Percentiles rank a stretch among this genome's conserved stretches.
Evolutionary conservation across 176 grass and related monocot genomes (phyloP).

Genomic region (Echinochloa phyllopogon): DNA sequence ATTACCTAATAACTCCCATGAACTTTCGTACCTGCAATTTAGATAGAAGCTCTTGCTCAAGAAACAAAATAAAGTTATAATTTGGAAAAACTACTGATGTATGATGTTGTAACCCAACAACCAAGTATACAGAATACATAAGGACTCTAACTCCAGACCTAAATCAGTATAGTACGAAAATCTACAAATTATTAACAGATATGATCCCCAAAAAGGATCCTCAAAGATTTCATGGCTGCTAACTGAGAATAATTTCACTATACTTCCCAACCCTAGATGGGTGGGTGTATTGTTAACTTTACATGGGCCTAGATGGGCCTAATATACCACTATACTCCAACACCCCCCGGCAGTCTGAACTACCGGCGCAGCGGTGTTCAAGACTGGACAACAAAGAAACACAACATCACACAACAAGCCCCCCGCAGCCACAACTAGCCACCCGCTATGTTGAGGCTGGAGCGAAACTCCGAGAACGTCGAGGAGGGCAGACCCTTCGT

Average conservation of each 20-base stretch:
- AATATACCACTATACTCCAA: not conserved
- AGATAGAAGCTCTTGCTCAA: slow-evolving; percentile 9
- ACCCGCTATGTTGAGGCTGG: no score
- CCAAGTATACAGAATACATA: not conserved
- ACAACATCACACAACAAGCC: no score
- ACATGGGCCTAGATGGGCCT: no score
- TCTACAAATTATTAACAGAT: slow-evolving; percentile 16
- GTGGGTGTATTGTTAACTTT: no score
- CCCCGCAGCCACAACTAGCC: no score
- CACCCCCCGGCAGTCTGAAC: no score
- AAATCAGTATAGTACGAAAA: not conserved
- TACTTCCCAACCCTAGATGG: no score
- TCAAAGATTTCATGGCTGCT: not conserved
- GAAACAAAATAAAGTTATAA: not conserved
- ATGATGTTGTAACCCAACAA: not conserved
- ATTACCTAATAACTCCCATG: slow-evolving; percentile 76
- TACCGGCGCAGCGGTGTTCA: no score
- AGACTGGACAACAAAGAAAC: no score
- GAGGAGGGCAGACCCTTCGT: no score
- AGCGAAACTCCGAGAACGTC: no score
- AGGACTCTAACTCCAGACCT: not conserved
- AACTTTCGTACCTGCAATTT: slow-evolving; percentile 91
- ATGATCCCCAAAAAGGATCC: slow-evolving; percentile 20
- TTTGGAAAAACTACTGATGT: not conserved
- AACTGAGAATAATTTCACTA: no score